Evolutionary conservation across 805 yeast genomes (phyloP).

Genomic region (Suhomyces sp.): DNA sequence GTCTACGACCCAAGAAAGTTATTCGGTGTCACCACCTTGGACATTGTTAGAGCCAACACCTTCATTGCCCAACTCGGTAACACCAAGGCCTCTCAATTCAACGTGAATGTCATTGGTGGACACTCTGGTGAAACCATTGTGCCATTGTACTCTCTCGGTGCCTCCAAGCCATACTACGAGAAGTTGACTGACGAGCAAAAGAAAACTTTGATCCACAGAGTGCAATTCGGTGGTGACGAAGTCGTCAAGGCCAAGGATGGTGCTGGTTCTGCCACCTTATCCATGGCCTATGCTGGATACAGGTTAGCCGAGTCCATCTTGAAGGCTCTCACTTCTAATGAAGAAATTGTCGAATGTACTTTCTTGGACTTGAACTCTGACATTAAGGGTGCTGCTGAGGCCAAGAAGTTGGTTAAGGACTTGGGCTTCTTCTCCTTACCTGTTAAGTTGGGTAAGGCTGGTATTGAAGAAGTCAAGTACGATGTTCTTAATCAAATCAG

Average conservation of each 20-base stretch:
- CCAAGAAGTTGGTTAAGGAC: slow-evolving; percentile 43
- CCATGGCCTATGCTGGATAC: slow-evolving; percentile 95
- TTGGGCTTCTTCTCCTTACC: slow-evolving; percentile 65
- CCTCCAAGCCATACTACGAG: slow-evolving; percentile 31
- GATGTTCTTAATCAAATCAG: slow-evolving; percentile 49
- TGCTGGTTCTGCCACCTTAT: slow-evolving; percentile 89
- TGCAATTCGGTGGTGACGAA: slow-evolving; percentile 84
- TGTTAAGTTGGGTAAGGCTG: slow-evolving; percentile 51
- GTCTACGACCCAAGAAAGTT: slow-evolving; percentile 69
- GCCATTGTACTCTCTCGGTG: slow-evolving; percentile 64
- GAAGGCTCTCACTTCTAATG: slow-evolving; percentile 27
- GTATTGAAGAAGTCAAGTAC: slow-evolving; percentile 56
- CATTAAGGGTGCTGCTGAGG: slow-evolving; percentile 52
- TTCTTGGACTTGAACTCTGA: slow-evolving; percentile 50
- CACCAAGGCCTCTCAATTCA: slow-evolving; percentile 50
- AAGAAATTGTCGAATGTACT: slow-evolving; percentile 46
- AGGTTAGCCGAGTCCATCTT: slow-evolving; percentile 62
- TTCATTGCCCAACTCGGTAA: slow-evolving; percentile 59
- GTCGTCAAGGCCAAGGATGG: slow-evolving; percentile 95
- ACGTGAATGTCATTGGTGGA: slow-evolving; percentile 84
- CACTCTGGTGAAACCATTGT: slow-evolving; percentile 95
- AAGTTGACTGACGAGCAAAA: slow-evolving; percentile 35
- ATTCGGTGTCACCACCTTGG: slow-evolving; percentile 88
- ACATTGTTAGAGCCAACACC: slow-evolving; percentile 83
- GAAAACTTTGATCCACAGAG: slow-evolving; percentile 42